Evolutionary conservation across 805 yeast genomes (phyloP).

Genomic region (Kazachstania kunashirensis): DNA sequence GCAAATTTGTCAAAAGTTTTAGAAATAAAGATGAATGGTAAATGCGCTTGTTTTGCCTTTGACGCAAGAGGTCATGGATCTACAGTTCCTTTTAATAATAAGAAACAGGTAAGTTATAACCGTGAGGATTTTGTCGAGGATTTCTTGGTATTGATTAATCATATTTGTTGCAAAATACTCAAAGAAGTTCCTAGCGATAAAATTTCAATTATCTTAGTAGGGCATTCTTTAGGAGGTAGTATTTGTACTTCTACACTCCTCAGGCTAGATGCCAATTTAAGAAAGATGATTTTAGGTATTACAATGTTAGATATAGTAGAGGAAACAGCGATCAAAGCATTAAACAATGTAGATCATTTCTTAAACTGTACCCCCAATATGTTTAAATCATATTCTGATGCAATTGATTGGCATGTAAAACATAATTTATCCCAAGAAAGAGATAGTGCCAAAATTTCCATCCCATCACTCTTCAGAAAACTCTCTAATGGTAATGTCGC

Average conservation of each 20-base stretch:
- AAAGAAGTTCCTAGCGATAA: conserved; percentile 5
- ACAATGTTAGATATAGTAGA: conserved; percentile 87
- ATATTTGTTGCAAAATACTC: conserved; percentile 26
- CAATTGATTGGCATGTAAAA: conserved; percentile 75
- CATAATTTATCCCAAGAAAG: conserved; percentile 44
- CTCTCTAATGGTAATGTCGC: conserved; percentile 20
- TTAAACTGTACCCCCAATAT: conserved; percentile 52
- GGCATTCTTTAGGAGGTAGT: conserved; percentile 92
- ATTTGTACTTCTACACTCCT: conserved; percentile 50
- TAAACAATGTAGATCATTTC: conserved; percentile 58
- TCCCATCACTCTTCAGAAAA: conserved; percentile 52
- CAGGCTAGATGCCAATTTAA: conserved; percentile 13
- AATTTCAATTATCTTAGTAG: conserved; percentile 48
- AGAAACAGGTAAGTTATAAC: conserved; percentile 31
- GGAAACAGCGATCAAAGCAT: conserved; percentile 72
- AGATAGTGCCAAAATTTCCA: conserved; percentile 62
- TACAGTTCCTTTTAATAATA: conserved; percentile 27
- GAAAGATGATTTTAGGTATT: conserved; percentile 47
- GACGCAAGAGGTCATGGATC: conserved; percentile 85
- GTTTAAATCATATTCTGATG: conserved; percentile 46
- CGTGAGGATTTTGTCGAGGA: conserved; percentile 51
- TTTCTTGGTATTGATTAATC: conserved; percentile 38
- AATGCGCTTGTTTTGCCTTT: conserved; percentile 57
- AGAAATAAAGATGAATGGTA: conserved; percentile 24
- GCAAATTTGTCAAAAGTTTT: conserved; percentile 40